Conservation (phyloP, 202 grass and related monocot species). For the Carex arenaria region DNA sequence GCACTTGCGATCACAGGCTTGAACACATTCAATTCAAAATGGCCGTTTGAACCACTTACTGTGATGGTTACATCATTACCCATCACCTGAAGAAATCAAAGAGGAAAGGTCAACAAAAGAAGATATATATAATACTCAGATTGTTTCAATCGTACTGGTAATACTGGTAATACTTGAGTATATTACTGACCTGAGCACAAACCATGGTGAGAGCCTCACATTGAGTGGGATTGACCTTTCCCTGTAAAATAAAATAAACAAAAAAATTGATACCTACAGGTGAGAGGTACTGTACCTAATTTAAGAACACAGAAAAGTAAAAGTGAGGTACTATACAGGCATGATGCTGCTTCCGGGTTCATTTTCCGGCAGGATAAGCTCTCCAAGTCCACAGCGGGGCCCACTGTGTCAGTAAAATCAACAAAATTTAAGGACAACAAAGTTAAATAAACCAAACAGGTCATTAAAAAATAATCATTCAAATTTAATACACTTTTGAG, state of each 20-base stretch:
- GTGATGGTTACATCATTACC: conserved; percentile 90
- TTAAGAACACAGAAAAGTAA: conserved; percentile 15
- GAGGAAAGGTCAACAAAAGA: not conserved
- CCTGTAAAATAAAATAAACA: conserved; percentile 40
- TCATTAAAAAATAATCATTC: conserved; percentile 3
- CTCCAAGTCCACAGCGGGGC: conserved; percentile 93
- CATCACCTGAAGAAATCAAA: conserved; percentile 62
- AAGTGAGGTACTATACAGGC: conserved; percentile 55
- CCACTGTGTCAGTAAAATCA: conserved; percentile 38
- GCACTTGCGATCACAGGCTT: conserved; percentile 88
- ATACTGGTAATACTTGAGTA: not conserved
- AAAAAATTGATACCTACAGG: not conserved
- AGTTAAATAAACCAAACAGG: not conserved
- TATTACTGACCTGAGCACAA: conserved; percentile 71
- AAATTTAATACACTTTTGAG: not conserved
- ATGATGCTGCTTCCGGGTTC: conserved; percentile 99
- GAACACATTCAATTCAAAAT: conserved; percentile 98
- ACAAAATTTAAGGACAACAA: not conserved
- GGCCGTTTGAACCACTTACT: conserved; percentile 84
- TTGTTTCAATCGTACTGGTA: not conserved
- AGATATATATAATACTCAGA: not conserved
- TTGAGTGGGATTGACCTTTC: conserved; percentile 98
- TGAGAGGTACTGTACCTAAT: not conserved
- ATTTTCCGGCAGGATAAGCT: conserved; percentile 96
- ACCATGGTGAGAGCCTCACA: conserved; percentile 99